Base-by-base conservation (phyloP, 2,329 filamentous ascomycete genomes). In the Fusarium ramigenum region DNA sequence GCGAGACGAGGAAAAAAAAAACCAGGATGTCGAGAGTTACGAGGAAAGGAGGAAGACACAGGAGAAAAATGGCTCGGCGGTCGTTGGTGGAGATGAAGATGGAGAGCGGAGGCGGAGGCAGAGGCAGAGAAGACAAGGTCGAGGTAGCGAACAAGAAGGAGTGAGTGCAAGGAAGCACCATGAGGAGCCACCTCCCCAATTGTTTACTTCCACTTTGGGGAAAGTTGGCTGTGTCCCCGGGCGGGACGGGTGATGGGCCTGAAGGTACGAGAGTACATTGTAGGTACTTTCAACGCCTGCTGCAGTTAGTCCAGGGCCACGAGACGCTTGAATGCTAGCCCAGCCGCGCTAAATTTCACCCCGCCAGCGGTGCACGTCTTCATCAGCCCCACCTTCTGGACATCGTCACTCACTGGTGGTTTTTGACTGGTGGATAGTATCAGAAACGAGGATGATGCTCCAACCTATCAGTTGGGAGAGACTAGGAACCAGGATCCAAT, bases 201-300 rank as follows among this genome's bases (percentile, higher is more conserved):
- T 77, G 75, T 77, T 77, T 77, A 77, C 75, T 77, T 76, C 59
- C 60, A 63, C 71, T 77, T 77, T 77, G 67, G 74, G 75, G 42
- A 71, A 77, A 68, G 75, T 53, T 40, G 10, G 23, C 50, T 40
- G 58, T 64, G 69, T 53, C 63, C 60, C 65, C 66, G 65, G 72
- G 52, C 71, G 72, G 74, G 72, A 77, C 67, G 61, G 70, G 74
- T 63, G 69, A 60, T 60, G 56, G 63, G 39, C 23, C 42, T 60
- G 54, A 49, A 63, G 54, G 11, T 34, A 30, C 39, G 9, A 30
- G 61, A 47, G 70, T 77, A 77, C 75, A 58, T 68, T 7, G 37
- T 16, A 57, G 68, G 59, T 77, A 77, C 75, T 25, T 70, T 50
- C 18, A 34, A 61, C 60, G 37, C n/a, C 23, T 54, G 44, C 34